Percentiles rank a stretch among this genome's conserved stretches.
Evolutionary conservation across 441 rosid genomes (phyloP).

Genomic region (Breynia disticha): DNA sequence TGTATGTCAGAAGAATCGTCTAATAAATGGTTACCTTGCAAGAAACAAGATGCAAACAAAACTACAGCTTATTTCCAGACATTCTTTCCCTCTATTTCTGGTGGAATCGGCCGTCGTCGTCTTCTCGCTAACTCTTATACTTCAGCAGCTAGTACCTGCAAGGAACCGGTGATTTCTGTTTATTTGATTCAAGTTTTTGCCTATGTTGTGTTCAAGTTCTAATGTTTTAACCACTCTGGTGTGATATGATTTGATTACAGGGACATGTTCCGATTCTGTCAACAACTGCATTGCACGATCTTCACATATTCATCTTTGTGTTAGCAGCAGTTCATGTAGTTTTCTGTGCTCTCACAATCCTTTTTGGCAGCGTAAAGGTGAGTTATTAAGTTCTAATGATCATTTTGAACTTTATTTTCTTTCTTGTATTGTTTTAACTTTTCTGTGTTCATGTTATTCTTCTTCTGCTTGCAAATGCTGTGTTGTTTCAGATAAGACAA

Average conservation of each 20-base stretch:
- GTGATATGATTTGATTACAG: conserved; percentile 30
- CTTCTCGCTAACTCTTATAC: conserved; percentile 37
- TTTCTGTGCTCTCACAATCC: conserved; percentile 64
- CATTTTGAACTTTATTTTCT: background rate
- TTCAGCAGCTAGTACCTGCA: conserved; percentile 1
- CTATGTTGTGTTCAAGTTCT: too few species aligned
- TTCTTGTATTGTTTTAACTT: conserved; percentile 15
- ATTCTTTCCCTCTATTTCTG: conserved; percentile 19
- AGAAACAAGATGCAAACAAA: conserved; percentile 13
- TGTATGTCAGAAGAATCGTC: conserved; percentile 42
- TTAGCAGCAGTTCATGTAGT: conserved; percentile 64
- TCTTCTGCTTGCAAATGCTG: background rate
- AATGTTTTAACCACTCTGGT: too few species aligned
- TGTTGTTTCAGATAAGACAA: conserved; percentile 41
- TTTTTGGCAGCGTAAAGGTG: conserved; percentile 72
- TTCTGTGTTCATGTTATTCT: background rate
- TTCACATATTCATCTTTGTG: conserved; percentile 76
- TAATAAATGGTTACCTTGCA: conserved; percentile 50
- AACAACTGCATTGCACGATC: conserved; percentile 60
- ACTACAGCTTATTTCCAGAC: conserved; percentile 33
- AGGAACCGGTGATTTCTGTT: background rate
- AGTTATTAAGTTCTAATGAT: conserved; percentile 9
- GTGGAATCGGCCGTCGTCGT: conserved; percentile 36
- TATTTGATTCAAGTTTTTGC: background rate
- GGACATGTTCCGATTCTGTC: conserved; percentile 64